These are phyloP conservation scores for Mariannaea sp. DNA, from an alignment of 2,329 filamentous ascomycete genomes.

Conservation along the genomic window DNA sequence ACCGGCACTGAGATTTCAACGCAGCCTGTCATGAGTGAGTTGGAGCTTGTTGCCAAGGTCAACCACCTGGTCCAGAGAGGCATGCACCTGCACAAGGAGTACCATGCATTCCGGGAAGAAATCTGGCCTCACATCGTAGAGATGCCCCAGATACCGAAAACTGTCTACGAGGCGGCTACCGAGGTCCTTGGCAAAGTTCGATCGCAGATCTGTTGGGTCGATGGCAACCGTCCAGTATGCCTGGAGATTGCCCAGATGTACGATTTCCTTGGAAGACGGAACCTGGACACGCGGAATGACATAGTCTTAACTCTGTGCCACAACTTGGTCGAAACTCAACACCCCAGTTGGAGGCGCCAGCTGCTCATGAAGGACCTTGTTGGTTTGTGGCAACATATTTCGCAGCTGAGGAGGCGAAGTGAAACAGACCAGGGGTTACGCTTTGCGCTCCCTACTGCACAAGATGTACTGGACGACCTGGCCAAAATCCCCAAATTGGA, in stretches of 20 bases:
- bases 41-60: constrained; percentile 41
- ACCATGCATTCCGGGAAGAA: constrained; percentile 35
- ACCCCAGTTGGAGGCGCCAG: constrained; percentile 20
- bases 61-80: constrained; percentile 32
- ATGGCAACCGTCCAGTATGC: constrained; percentile 18
- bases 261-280: constrained; percentile 34
- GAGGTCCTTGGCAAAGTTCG: constrained; percentile 31
- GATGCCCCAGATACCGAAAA: constrained; percentile 38
- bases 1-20: neutral
- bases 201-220: constrained; percentile 26
- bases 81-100: constrained; percentile 24
- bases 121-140: constrained; percentile 40
- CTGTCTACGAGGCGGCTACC: constrained; percentile 32
- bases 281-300: constrained; percentile 37
- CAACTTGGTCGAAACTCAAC: constrained; percentile 23
- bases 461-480: constrained; percentile 36
- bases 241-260: constrained; percentile 37
- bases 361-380: constrained; percentile 39
- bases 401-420: constrained; percentile 41
- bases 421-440: constrained; percentile 26
- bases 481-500: constrained; percentile 5
- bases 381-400: constrained; percentile 45
- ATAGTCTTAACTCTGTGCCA: constrained; percentile 43
- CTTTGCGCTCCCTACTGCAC: constrained; percentile 40
- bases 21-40: constrained; percentile 29